These are phyloP conservation scores for Santalum album DNA, from an alignment of 164 flowering plant genomes.

Conservation along the genomic window DNA sequence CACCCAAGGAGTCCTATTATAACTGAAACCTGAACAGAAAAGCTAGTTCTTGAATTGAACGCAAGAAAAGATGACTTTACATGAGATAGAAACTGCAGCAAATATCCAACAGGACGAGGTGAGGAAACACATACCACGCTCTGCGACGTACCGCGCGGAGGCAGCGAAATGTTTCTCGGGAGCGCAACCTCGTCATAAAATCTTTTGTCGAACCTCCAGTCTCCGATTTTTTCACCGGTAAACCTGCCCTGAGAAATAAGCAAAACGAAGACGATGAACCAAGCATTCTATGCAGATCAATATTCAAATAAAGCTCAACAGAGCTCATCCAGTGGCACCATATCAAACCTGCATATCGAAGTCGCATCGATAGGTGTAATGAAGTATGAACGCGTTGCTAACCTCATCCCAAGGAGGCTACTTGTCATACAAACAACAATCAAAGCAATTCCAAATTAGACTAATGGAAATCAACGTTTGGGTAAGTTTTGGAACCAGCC, in stretches of 20 bases:
- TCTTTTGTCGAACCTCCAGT: constrained; percentile 4
- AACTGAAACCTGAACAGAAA: too few species aligned
- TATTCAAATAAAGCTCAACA: too few species aligned
- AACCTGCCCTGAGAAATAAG: constrained; percentile 1
- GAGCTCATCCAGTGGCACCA: too few species aligned
- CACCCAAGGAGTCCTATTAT: too few species aligned
- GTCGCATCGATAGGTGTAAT: constrained; percentile 2
- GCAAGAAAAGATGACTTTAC: too few species aligned
- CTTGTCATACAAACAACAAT: neutral
- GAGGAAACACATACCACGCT: neutral
- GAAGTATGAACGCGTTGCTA: neutral
- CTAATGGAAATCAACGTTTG: too few species aligned
- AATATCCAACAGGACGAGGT: neutral
- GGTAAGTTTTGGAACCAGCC: too few species aligned
- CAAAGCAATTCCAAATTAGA: neutral
- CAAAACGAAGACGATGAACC: neutral
- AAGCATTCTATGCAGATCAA: neutral
- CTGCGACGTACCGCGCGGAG: neutral
- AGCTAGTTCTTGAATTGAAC: neutral
- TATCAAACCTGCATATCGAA: constrained; percentile 2
- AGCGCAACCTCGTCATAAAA: neutral
- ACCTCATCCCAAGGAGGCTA: constrained; percentile 4
- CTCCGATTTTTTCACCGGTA: neutral
- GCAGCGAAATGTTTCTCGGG: neutral
- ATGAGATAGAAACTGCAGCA: too few species aligned